Evolutionary conservation across 2,329 filamentous ascomycete genomes (phyloP), one percentile per base, ranked within the genome.

Genomic region (Exophiala alcalophila): DNA sequence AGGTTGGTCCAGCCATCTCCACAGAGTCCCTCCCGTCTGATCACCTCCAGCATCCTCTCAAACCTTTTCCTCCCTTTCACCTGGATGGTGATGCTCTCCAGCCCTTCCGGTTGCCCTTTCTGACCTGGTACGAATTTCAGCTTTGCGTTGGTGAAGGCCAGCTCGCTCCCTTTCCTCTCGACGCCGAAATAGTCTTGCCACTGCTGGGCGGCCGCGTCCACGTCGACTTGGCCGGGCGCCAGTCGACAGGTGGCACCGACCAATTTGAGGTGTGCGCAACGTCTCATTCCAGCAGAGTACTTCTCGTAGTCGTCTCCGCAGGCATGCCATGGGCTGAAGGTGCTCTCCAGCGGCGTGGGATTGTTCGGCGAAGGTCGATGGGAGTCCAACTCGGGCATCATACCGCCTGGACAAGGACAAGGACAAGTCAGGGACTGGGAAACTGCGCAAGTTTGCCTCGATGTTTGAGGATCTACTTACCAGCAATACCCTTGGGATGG

Each of bases 261-360:
- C 3, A 71, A 57, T 14, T 57, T 53, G 23, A 71, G 56, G 40
- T 68, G 59, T 6, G 57, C 54, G 25, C 56, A 37, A 5, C 60
- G 57, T 40, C 59, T 61, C 68, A 71, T 71, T 4, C 42, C 59
- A 0, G 57, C 47, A 8, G 54, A 60, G 45, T 70, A 70, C 2
- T 27, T 34, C 10, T 55, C 42, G 45, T 65, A 60, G 24, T 65
- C 56, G 2, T 57, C 42, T 0, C 68, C 68, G 37, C 64, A 69
- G 0, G 67, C 64, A 52, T 72, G 68, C 69, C 69, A 73, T 1
- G 65, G 68, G 7, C 65, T 66, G 54, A 68, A 69, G 3, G 56
- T 56, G 4, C 61, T 54, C 26, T 51, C 50, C 2, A 72, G 44
- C 0, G 67, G 68, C n/a, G 57, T 60, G 1, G 64, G 62, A 36